These are phyloP conservation scores for Aureobasidium sp. DNA, from an alignment of 2,329 filamentous ascomycete genomes.

Conservation along the genomic window DNA sequence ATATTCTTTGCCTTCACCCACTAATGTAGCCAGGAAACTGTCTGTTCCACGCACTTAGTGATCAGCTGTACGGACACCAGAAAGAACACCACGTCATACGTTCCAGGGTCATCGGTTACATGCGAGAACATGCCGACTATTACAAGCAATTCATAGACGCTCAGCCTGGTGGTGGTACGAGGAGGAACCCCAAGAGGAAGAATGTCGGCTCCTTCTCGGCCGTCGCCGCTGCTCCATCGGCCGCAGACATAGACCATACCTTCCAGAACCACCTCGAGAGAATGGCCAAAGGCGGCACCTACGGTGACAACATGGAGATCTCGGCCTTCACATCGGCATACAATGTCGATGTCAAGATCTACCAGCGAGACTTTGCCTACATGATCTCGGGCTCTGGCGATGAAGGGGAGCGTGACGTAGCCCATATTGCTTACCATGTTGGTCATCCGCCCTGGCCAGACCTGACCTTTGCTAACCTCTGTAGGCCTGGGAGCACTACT, in stretches of 20 bases:
- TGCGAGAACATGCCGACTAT: conserved; percentile 52
- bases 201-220: conserved; percentile 43
- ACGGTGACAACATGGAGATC: conserved; percentile 62
- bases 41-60: conserved; percentile 61
- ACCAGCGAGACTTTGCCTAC: conserved; percentile 48
- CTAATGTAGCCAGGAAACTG: conserved; percentile 51
- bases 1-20: conserved; percentile 13
- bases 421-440: conserved; percentile 60
- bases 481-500: conserved; percentile 60
- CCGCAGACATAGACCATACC: conserved; percentile 46
- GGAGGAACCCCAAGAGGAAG: conserved; percentile 53
- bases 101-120: conserved; percentile 52
- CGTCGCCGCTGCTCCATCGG: conserved; percentile 42
- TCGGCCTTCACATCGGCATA: conserved; percentile 58
- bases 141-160: conserved; percentile 60
- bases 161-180: conserved; percentile 46
- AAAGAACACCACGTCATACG: conserved; percentile 53
- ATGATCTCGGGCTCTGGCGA: conserved; percentile 40
- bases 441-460: conserved; percentile 26
- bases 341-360: conserved; percentile 57
- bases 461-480: conserved; percentile 18
- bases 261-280: conserved; percentile 51
- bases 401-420: conserved; percentile 25
- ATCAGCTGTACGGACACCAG: conserved; percentile 59
- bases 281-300: conserved; percentile 56